A percentile compares a stretch with the other conserved stretches of the same genome.
phyloP scores from a whole-genome alignment of 2,329 filamentous ascomycete genomes.

The Elsinoe arachidis region DNA sequence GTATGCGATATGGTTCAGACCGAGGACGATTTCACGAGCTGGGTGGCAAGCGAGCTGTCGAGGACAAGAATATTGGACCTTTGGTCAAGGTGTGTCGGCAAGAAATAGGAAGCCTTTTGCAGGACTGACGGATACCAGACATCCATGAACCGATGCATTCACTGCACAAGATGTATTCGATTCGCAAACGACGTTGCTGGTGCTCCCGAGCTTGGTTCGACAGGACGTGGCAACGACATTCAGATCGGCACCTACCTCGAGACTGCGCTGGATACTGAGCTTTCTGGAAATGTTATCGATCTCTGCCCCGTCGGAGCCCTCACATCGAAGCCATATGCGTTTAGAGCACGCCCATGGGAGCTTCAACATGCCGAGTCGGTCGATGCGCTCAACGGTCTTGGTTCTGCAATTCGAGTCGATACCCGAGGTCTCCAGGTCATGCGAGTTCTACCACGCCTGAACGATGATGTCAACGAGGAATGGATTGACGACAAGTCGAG shows the following conservation, averaged over 20 bases:
- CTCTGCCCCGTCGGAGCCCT: conserved; percentile 95
- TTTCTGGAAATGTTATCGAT: conserved; percentile 96
- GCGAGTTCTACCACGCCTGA: conserved; percentile 83
- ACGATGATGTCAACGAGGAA: conserved; percentile 97
- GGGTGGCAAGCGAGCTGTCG: conserved; percentile 90
- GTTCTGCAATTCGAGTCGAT: conserved; percentile 91
- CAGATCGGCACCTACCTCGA: conserved; percentile 98
- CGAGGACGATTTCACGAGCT: conserved; percentile 94
- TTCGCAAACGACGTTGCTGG: conserved; percentile 97
- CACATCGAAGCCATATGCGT: conserved; percentile 95
- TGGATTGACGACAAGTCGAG: conserved; percentile 99
- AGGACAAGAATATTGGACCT: conserved; percentile 98
- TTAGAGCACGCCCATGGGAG: conserved; percentile 94
- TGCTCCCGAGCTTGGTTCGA: conserved; percentile 87
- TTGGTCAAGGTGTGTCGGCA: conserved; percentile 61
- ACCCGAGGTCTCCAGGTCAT: conserved; percentile 91
- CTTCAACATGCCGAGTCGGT: conserved; percentile 92
- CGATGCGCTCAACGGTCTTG: conserved; percentile 85
- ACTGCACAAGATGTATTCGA: conserved; percentile 95
- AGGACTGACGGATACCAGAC: conserved; percentile 46
- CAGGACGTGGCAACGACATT: conserved; percentile 90
- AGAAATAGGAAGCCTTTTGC: background rate
- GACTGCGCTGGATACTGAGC: conserved; percentile 82
- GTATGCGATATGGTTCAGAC: conserved; percentile 96
- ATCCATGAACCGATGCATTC: conserved; percentile 99